Base-by-base conservation (phyloP, 1,284 basidiomycete species). In the Bothia castanella region DNA sequence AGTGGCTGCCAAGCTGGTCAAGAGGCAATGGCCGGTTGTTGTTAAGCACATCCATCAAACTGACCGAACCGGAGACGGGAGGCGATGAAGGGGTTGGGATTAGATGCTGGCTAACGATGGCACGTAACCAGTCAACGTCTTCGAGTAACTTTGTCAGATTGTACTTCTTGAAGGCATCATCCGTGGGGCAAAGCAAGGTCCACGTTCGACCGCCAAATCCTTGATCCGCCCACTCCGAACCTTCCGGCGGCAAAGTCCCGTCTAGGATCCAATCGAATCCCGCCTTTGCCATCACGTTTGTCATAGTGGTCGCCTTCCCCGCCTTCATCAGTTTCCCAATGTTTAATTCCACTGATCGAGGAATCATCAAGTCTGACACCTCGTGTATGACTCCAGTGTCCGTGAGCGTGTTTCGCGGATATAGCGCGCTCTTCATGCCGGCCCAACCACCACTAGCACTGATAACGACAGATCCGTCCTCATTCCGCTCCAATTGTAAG, bases 371-470 rank as follows among this genome's bases (percentile, higher is more conserved):
- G 66, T 96, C 91, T 13, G 86, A 83, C 48, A 98, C 74, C 60
- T 92, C 86, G 67, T 99, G 96, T 41, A 98, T 80, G 19, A 90
- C 92, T 13, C 97, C 96, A 2, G 95, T 97, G 56, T 83, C 76
- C 0, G 95, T 96, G 47, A 92, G 78, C 32, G 83, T 73, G 65
- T 98, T 82, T 52, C 67, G 72, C 17, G 78, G 73, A 55, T 73
- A 70, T 34, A 88, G 62, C 49, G 75, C 70, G 9, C 83, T 74
- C 59, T 73, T 79, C 76, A 89, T 81, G 43, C 79, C 81, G 23
- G 78, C 68, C 87, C 87, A 88, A 13, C 89, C 89, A 35, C 87
- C 88, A 60, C 87, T 89, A 1, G 83, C 74, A 37, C 74, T 78
- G 42, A 87, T 65, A 44, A 75, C 67, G 20, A 82, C 60, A 14